Base-by-base conservation (phyloP, 2,329 filamentous ascomycete species). In the Penicillium rolfsii region DNA sequence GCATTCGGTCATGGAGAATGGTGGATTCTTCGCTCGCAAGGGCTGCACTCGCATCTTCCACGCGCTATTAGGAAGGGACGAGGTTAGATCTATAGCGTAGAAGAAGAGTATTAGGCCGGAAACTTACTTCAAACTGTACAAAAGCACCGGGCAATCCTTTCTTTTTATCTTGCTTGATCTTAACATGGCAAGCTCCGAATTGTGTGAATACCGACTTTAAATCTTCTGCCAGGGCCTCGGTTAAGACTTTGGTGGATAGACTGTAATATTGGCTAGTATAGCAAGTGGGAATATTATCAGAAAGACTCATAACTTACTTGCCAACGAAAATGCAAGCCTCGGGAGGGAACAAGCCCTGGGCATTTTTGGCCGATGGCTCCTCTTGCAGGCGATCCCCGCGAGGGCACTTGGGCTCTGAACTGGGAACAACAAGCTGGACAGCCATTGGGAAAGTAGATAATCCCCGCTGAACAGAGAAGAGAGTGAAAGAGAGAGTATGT, bases 251-350 rank as follows among this genome's bases (percentile, higher is more conserved):
- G 12, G 65, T 72, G 12, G 67, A 71, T 12, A 73, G 66, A 58
- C 71, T 78, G 60, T 5, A 33, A 62, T 3, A 45, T 48, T 26
- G 38, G 28, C 68, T 49, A 66, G 59, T 57, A 56, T 57, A 12
- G 55, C 1, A 11, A 19, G 30, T 43, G 12, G 6, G 45, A 16
- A 16, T 22, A 35, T 26, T 19, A 45, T 45, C 11, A 52, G 19
- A 36, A 36, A 50, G 22, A 48, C 9, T 48, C 1, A 28, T 16
- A 26, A 72, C 71, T 58, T 70, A 77, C 76, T 78, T 79, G 50
- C 76, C 76, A 41, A 77, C 72, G 60, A 78, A 79, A 48, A 79
- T 65, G 55, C 73, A 73, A 28, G 75, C 75, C 45, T 70, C 68
- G 6, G 76, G 75, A 38, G 73, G 64, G 43, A 75, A 75, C 19